A percentile compares a stretch with the other conserved stretches of the same genome.
phyloP scores from a whole-genome alignment of 2,329 filamentous ascomycete species.

The Rhinocladiella similis region DNA sequence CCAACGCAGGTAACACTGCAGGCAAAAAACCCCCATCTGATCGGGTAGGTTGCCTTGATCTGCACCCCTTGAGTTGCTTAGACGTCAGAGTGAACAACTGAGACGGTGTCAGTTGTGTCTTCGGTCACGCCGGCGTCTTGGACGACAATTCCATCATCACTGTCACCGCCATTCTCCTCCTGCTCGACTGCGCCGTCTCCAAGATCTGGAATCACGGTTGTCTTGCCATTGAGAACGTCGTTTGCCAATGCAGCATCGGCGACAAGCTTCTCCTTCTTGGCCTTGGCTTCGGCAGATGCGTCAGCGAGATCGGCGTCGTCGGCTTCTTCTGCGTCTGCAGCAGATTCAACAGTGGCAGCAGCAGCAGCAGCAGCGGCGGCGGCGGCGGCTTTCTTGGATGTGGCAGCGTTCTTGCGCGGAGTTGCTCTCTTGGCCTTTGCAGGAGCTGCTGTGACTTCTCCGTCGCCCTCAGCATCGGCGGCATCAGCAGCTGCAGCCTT shows the following conservation, averaged over 20 bases:
- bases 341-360: neutral
- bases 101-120: no score
- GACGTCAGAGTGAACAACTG: no score
- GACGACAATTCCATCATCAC: no score
- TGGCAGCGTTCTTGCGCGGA: constrained; percentile 6
- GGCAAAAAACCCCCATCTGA: no score
- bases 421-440: neutral
- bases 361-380: no score
- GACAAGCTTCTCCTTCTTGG: constrained; percentile 9
- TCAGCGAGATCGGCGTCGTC: neutral
- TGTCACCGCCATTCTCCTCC: neutral
- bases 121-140: no score
- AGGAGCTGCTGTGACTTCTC: neutral
- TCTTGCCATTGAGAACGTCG: constrained; percentile 4
- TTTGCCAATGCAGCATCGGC: constrained; percentile 4
- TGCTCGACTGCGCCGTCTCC: neutral
- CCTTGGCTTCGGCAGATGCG: neutral
- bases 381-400: neutral
- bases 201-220: no score
- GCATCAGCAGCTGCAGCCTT: constrained; percentile 16
- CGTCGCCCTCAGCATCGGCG: constrained; percentile 3
- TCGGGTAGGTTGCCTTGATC: no score
- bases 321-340: neutral
- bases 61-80: no score
- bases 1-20: no score